Base-by-base conservation (phyloP, 148 eudicot genomes). In the Amaranthus palmeri region DNA sequence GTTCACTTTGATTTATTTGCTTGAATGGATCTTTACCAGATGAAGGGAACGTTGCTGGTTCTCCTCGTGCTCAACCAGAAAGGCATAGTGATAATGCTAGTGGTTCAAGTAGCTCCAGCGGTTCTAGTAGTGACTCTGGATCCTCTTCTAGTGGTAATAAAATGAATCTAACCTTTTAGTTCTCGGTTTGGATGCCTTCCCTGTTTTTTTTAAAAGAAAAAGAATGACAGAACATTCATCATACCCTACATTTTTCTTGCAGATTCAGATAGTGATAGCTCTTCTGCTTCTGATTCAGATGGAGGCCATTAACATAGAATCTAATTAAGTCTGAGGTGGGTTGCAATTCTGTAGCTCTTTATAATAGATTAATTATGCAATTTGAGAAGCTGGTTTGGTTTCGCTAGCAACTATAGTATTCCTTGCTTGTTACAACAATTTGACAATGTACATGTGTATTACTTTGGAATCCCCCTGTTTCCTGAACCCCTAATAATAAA, bases 81-180 rank as follows among this genome's bases (percentile, higher is more conserved):
- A 87, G 74, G 74, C 82, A 75, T 65, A 76, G 67, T 15, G 84
- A 85, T 65, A 85, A 88, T 74, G 82, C 48, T n/a, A 85, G 86
- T 69, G 80, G 80, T 67, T 86, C 97, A 51, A 88, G 93, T 73
- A 95, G 93, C 80, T 88, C 99, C 17, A 90, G 96, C 89, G 88
- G 97, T 83, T 95, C 98, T 46, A 86, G 96, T 77, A 95, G 96
- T 73, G 96, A 85, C 74, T 88, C 98, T 54, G 99, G 90, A 65
- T 88, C 98, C 74, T 86, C 96, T 64, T 88, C 99, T 54, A 90
- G 93, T 57, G 93, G 88, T 86, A 83, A 59, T 14, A 54, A 3
- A 55, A 69, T 61, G 64, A 14, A 64, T 71, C 41, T 72, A 9
- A 44, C 0, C 68, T 56, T 10, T 56, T 58, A 56, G 36, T 56